phyloP scores from a whole-genome alignment of 371 early-diverging fungal species.

The Actinomortierella wolfii region DNA sequence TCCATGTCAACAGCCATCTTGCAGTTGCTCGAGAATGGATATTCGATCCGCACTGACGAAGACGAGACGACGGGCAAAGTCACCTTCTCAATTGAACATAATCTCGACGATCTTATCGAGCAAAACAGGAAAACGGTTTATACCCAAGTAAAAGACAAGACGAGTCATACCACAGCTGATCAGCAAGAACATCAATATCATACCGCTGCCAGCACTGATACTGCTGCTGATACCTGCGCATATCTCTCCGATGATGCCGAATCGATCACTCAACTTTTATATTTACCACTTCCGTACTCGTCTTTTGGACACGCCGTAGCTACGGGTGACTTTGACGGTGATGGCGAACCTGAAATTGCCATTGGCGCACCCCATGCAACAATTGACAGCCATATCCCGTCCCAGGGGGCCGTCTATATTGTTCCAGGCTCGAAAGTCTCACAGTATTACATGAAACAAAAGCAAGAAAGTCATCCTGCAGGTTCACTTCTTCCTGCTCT shows the following conservation, averaged over 20 bases:
- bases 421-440: constrained; percentile 14
- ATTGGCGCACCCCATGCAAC: constrained; percentile 72
- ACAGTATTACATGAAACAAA: neutral
- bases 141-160: too few relatives aligned
- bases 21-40: too few relatives aligned
- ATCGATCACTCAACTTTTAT: constrained; percentile 39
- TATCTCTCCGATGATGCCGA: constrained; percentile 20
- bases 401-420: constrained; percentile 73
- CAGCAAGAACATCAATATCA: neutral
- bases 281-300: constrained; percentile 56
- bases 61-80: constrained; percentile 24
- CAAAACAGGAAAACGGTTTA: too few relatives aligned
- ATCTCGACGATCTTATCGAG: too few relatives aligned
- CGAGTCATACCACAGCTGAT: too few relatives aligned
- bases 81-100: constrained; percentile 13
- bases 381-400: constrained; percentile 18
- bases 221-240: constrained; percentile 4
- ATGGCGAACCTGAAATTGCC: constrained; percentile 63
- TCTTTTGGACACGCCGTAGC: constrained; percentile 69
- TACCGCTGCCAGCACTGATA: neutral
- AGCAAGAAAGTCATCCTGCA: neutral
- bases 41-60: neutral
- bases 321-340: constrained; percentile 74
- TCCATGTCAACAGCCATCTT: too few relatives aligned
- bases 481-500: neutral